These are phyloP conservation scores for Suillus sp. DNA, from an alignment of 768 basidiomycete genomes.

Conservation along the genomic window DNA sequence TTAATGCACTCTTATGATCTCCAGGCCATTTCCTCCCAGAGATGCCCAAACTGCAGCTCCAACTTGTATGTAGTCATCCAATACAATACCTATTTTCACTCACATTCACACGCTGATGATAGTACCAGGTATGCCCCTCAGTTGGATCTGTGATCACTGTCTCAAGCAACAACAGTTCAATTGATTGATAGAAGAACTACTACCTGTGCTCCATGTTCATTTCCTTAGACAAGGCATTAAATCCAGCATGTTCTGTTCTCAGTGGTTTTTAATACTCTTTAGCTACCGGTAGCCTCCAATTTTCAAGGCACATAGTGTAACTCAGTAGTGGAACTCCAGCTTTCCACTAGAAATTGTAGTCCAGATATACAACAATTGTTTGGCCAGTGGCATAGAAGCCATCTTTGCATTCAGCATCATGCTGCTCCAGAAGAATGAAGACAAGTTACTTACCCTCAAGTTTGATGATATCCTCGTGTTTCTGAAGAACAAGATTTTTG, in stretches of 20 bases:
- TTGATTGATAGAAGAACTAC: conserved; percentile 86
- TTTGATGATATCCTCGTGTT: conserved; percentile 91
- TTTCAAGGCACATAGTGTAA: not conserved
- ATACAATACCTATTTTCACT: not conserved
- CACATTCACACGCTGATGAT: conserved; percentile 10
- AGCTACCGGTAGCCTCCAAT: conserved; percentile 72
- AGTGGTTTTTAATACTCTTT: conserved; percentile 98
- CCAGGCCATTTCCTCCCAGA: conserved; percentile 96
- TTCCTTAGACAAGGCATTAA: conserved; percentile 93
- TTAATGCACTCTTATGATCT: conserved; percentile 97
- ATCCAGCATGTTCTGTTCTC: conserved; percentile 97
- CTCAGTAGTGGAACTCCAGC: conserved; percentile 40
- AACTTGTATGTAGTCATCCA: conserved; percentile 58
- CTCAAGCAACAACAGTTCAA: conserved; percentile 68
- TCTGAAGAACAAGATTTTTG: conserved; percentile 80
- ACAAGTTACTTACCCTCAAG: conserved; percentile 71
- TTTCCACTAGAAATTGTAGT: conserved; percentile 95
- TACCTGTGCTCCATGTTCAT: conserved; percentile 92
- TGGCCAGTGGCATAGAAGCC: conserved; percentile 96
- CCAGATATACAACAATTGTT: conserved; percentile 93
- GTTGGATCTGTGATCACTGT: conserved; percentile 10
- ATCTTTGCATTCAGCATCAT: conserved; percentile 94
- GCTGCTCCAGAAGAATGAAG: conserved; percentile 87
- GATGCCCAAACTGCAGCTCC: conserved; percentile 95
- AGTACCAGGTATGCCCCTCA: conserved; percentile 60